Evolutionary conservation across 805 yeast species (phyloP).

Genomic region (Metschnikowia corniflorae): DNA sequence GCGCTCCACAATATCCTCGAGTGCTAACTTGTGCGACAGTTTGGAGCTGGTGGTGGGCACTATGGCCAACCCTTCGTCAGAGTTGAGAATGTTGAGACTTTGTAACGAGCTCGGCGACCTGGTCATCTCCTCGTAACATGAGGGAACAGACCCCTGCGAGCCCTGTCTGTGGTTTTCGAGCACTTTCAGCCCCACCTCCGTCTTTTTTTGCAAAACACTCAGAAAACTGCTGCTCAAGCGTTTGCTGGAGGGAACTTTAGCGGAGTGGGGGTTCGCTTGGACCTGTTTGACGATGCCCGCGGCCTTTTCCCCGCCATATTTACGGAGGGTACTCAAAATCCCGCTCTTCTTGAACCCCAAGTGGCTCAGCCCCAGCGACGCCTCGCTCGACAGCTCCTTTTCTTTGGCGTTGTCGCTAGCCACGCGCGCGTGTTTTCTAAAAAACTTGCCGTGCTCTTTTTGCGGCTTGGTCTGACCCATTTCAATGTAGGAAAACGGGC

Average conservation of each 20-base stretch:
- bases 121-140: not conserved
- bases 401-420: conserved; percentile 2
- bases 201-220: conserved; percentile 5
- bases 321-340: conserved; percentile 37
- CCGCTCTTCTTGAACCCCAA: conserved; percentile 27
- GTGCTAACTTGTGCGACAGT: not conserved
- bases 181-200: not conserved
- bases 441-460: conserved; percentile 42
- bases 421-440: conserved; percentile 63
- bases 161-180: not conserved
- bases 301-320: conserved; percentile 39
- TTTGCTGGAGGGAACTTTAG: conserved; percentile 4
- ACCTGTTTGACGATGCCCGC: conserved; percentile 34
- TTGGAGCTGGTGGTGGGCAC: not conserved
- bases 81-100: conserved; percentile 4
- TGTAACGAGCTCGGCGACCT: conserved; percentile 13
- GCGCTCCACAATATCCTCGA: conserved; percentile 9
- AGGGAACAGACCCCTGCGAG: conserved; percentile 1
- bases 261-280: conserved; percentile 6
- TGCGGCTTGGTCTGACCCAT: conserved; percentile 22
- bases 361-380: conserved; percentile 10
- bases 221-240: conserved; percentile 9
- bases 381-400: conserved; percentile 4
- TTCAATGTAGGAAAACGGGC: conserved; percentile 40
- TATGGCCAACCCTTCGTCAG: conserved; percentile 4